Evolutionary conservation across 1,284 basidiomycete species (phyloP).

Genomic region (Laetiporus sulphureus): DNA sequence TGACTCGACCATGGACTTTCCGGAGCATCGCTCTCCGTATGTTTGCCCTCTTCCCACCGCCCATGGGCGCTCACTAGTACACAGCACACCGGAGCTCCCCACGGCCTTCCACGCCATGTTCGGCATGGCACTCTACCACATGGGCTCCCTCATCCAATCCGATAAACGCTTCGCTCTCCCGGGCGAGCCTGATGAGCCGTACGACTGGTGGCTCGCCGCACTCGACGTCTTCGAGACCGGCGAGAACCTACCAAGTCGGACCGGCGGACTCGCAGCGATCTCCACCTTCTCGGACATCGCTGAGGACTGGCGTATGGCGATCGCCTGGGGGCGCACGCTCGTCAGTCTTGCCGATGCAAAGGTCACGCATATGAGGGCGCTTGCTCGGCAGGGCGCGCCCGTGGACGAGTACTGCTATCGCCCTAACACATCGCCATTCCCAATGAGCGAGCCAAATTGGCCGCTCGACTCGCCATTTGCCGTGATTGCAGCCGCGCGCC

Average conservation of each 20-base stretch:
- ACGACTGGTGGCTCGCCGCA: constrained; percentile 55
- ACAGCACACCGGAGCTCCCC: constrained; percentile 36
- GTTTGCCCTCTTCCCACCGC: background rate
- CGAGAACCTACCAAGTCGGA: constrained; percentile 47
- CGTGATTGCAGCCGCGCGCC: constrained; percentile 41
- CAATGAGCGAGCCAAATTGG: constrained; percentile 40
- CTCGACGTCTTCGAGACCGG: constrained; percentile 63
- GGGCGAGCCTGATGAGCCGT: constrained; percentile 45
- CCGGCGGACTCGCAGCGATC: constrained; percentile 21
- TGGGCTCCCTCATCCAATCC: constrained; percentile 50
- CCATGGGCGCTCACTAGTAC: background rate
- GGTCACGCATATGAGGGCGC: constrained; percentile 16
- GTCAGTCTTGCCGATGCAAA: constrained; percentile 50
- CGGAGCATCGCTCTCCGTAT: constrained; percentile 3
- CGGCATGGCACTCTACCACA: constrained; percentile 53
- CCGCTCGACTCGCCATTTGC: constrained; percentile 47
- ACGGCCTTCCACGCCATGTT: constrained; percentile 60
- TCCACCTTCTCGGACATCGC: constrained; percentile 11
- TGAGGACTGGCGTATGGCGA: constrained; percentile 63
- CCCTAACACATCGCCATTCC: constrained; percentile 15
- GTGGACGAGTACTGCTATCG: constrained; percentile 11
- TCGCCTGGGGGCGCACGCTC: constrained; percentile 57
- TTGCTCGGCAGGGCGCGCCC: constrained; percentile 9
- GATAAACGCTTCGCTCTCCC: constrained; percentile 40
- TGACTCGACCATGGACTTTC: constrained; percentile 1